Base-by-base conservation (phyloP, 1,284 basidiomycete species). In the Tilletia walkeri region DNA sequence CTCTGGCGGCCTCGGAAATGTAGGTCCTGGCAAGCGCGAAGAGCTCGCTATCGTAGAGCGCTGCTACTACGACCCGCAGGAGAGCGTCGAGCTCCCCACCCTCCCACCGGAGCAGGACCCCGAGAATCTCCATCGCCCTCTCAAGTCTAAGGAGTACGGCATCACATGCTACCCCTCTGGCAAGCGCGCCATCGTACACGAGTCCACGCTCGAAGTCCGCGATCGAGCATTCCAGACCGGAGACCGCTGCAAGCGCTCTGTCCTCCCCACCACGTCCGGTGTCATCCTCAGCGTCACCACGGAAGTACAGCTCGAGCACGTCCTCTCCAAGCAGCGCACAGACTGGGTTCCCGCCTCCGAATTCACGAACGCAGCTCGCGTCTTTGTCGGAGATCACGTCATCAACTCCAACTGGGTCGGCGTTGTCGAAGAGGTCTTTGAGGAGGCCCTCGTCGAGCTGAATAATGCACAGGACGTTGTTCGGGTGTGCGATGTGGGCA, bases 331-430 rank as follows among this genome's bases (percentile, higher is more conserved):
- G 18, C 87, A 89, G 73, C 80, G 85, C 34, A 78, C 93, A 38
- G 86, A 87, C 1, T 89, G 87, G 4, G 88, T 88, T 75, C 87
- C 87, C 6, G 82, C 87, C 67, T 85, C 87, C 38, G 88, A 91
- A 68, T 82, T 94, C 41, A 69, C 71, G 67, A 76, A 75, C 63
- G 68, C 70, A 56, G 74, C 73, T 66, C 67, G 69, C 10, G 71
- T 76, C 67, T 69, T 85, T 5, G 79, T 88, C 69, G 85, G 88
- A 76, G 87, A 86, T 48, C 84, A 82, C 30, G 84, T 88, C 49
- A 85, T 92, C 74, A 89, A 89, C 9, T 87, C 86, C 10, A 89
- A 94, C 81, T 97, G 94, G 94, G 86, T 96, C 77, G 94, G 94
- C 67, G 91, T 94, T 73, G 76, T 87, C 36, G 85, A 87, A 72